Evolutionary conservation across 345 rosid species (phyloP), one percentile per base, ranked within the genome.

Genomic region (Eucalyptus shirleyi): DNA sequence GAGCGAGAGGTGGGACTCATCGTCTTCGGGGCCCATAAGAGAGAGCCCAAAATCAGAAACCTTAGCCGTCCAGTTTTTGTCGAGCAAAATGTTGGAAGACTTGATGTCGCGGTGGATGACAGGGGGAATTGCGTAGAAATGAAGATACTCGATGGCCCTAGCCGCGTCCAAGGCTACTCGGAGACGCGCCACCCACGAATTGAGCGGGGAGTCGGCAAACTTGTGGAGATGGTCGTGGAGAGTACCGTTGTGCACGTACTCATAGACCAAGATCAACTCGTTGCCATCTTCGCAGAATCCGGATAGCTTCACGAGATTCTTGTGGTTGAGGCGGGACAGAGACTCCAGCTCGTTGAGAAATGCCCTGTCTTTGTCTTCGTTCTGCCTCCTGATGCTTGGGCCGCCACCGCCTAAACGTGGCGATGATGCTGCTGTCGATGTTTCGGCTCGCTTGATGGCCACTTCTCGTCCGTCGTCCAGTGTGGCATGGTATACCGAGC

Each of bases 21-120:
- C 95, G 5, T 95, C 98, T 0, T 89, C 90, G 0, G 98, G 98
- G 44, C 97, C 96, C 92, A 93, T 91, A 60, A 94, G 90, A 15
- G 98, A 97, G 8, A 97, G 94, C 4, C 99, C 98, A 7, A 97
- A 97, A 91, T 97, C 98, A 0, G 98, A 96, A 9, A 97, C 97
- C 86, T 96, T 97, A 34, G 98, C 97, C 0, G 90, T 92, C 97
- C 98, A 95, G 7, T 19, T 80, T 69, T 88, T 86, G 87, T 96
- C 95, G 0, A 97, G 94, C 23, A 97, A 90, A 26, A 97, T 96
- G 93, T 97, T 97, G 4, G 99, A 95, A 6, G 98, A 93, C 91
- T 97, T 97, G 72, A 97, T 96, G 88, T 97, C 99, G 4, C 99
- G 97, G 91, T 97, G 99, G 49, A 97, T 97, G 92, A 96, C 88